phyloP scores from a whole-genome alignment of 2,329 filamentous ascomycete species.

The Trichoderma sp. region DNA sequence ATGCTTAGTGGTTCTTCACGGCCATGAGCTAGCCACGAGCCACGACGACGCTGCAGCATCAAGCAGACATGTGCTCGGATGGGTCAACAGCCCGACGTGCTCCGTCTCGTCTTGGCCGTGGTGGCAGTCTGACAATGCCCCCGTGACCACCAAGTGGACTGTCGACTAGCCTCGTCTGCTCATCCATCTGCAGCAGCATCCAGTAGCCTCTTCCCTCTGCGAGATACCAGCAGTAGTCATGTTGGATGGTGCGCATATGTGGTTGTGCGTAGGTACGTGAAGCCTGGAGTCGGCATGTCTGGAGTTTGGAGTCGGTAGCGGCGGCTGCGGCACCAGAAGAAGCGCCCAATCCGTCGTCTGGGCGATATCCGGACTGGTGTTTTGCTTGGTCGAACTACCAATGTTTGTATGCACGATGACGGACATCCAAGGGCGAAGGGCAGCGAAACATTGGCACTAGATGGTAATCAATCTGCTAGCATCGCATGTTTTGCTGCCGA shows the following conservation, averaged over 20 bases:
- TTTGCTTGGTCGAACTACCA: background rate
- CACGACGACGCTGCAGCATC: background rate
- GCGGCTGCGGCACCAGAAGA: constrained; percentile 8
- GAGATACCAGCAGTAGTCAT: background rate
- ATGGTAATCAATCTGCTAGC: constrained; percentile 2
- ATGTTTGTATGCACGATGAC: constrained; percentile 9
- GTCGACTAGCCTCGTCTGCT: constrained; percentile 7
- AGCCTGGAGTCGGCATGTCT: background rate
- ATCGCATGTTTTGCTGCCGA: constrained; percentile 14
- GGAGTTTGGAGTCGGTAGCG: constrained; percentile 9
- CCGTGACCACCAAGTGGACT: constrained; percentile 23
- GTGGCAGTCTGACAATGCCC: constrained; percentile 22
- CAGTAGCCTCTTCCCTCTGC: background rate
- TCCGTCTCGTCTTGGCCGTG: constrained; percentile 12
- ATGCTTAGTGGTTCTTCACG: background rate
- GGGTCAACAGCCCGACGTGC: constrained; percentile 14
- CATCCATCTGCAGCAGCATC: constrained; percentile 5
- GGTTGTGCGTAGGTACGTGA: background rate
- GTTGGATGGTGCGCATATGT: background rate
- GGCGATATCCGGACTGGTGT: background rate
- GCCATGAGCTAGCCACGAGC: constrained; percentile 5
- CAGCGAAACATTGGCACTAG: constrained; percentile 7
- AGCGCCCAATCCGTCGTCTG: constrained; percentile 3
- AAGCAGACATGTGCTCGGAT: constrained; percentile 8
- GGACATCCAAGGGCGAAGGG: background rate